phyloP scores from a whole-genome alignment of 129 eudicot genomes.

The Helichrysum umbraculigerum region DNA sequence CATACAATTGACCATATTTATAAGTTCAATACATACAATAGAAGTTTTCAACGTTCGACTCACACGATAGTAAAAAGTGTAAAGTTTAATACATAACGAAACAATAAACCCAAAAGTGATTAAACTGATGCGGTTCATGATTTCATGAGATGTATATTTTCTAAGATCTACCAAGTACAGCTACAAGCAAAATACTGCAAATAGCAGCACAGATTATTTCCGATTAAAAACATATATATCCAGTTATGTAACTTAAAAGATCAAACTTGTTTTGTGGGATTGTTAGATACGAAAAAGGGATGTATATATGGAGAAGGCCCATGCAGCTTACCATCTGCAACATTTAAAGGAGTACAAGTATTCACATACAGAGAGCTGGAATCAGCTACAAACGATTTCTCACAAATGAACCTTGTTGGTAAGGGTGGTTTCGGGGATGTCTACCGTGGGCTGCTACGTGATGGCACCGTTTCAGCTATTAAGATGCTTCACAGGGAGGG shows the following conservation, averaged over 20 bases:
- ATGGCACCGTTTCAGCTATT: slow-evolving; percentile 77
- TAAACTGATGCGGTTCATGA: too few species aligned
- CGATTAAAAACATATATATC: neutral
- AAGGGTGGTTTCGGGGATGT: slow-evolving; percentile 71
- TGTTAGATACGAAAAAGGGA: slow-evolving; percentile 47
- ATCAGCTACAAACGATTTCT: slow-evolving; percentile 66
- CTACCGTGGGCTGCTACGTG: slow-evolving; percentile 64
- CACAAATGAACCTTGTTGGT: slow-evolving; percentile 61
- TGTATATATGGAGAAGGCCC: slow-evolving; percentile 59
- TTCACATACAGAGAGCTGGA: slow-evolving; percentile 81
- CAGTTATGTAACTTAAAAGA: neutral
- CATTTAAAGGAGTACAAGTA: slow-evolving; percentile 70
- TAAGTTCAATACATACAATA: too few species aligned
- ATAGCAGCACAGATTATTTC: too few species aligned
- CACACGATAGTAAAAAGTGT: too few species aligned
- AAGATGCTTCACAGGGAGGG: slow-evolving; percentile 72
- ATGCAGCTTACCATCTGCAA: slow-evolving; percentile 33
- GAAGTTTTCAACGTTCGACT: too few species aligned
- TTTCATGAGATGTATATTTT: too few species aligned
- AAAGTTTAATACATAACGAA: too few species aligned
- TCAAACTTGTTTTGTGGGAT: neutral
- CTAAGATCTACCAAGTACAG: too few species aligned
- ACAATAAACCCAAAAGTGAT: too few species aligned
- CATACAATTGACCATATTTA: too few species aligned
- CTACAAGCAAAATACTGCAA: too few species aligned